phyloP scores from a whole-genome alignment of 148 eudicot species.

The Salicornia ramosissima region DNA sequence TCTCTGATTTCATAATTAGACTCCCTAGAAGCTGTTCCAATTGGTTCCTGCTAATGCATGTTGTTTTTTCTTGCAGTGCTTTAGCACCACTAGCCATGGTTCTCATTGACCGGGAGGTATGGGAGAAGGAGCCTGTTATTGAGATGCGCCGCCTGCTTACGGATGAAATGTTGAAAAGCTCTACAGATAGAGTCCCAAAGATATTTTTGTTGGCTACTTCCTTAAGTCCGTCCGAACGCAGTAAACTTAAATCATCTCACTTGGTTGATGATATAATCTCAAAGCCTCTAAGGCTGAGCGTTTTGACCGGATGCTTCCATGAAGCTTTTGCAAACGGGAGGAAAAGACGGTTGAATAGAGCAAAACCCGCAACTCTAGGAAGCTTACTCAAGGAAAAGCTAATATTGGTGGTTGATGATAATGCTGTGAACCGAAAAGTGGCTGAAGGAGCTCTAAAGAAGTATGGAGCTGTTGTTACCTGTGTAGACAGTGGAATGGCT shows the following conservation, averaged over 20 bases:
- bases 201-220: conserved; percentile 50
- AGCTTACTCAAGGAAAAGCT: conserved; percentile 46
- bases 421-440: conserved; percentile 61
- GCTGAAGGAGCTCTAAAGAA: conserved; percentile 76
- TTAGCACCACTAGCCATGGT: conserved; percentile 46
- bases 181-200: conserved; percentile 32
- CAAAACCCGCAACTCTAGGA: conserved; percentile 37
- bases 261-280: conserved; percentile 53
- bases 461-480: conserved; percentile 55
- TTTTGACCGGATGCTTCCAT: conserved; percentile 53
- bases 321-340: conserved; percentile 53
- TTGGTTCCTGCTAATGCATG: conserved; percentile 13
- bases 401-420: conserved; percentile 76
- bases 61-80: conserved; percentile 37
- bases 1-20: not conserved
- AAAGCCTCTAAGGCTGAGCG: conserved; percentile 73
- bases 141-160: conserved; percentile 33
- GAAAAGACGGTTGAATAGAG: conserved; percentile 37
- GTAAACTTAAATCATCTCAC: conserved; percentile 54
- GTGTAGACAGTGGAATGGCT: conserved; percentile 53
- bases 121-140: conserved; percentile 41
- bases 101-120: conserved; percentile 62
- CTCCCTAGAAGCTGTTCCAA: not conserved
- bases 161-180: conserved; percentile 28
- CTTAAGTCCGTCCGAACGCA: conserved; percentile 37